Conservation (phyloP, 2,329 filamentous ascomycete genomes). For the Penicillium crustosum region DNA sequence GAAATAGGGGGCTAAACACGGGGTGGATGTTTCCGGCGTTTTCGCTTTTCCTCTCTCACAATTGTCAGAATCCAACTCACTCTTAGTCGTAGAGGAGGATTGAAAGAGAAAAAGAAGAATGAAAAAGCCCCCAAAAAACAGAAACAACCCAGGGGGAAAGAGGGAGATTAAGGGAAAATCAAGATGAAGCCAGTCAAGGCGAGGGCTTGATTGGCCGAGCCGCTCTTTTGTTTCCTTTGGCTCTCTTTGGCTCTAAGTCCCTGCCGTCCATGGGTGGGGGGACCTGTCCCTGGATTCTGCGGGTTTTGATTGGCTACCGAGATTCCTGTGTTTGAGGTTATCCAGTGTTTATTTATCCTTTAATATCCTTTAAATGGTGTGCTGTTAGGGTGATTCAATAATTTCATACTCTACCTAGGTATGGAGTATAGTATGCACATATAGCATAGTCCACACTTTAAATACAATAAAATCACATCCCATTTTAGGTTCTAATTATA, state of each 20-base stretch:
- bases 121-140: background rate
- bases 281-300: background rate
- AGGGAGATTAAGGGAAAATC: conserved; percentile 6
- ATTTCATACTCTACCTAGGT: background rate
- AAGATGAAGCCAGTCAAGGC: conserved; percentile 12
- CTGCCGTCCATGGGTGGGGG: background rate
- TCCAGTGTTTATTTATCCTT: conserved; percentile 1
- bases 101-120: background rate
- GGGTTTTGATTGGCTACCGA: conserved; percentile 1
- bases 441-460: background rate
- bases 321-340: background rate
- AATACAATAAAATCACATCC: background rate
- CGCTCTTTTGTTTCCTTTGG: conserved; percentile 5
- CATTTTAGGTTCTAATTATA: background rate
- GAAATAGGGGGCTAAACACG: conserved; percentile 13
- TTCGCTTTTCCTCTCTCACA: background rate
- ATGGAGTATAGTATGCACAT: background rate
- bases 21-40: background rate
- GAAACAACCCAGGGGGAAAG: background rate
- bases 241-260: background rate
- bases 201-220: conserved; percentile 12
- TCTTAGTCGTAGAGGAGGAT: conserved; percentile 3
- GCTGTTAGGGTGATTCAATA: background rate
- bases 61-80: background rate
- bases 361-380: background rate